Percentiles rank a stretch among this genome's conserved stretches.
Conservation (phyloP, 2,329 filamentous ascomycete genomes). For the Mycocentrospora acerina region DNA sequence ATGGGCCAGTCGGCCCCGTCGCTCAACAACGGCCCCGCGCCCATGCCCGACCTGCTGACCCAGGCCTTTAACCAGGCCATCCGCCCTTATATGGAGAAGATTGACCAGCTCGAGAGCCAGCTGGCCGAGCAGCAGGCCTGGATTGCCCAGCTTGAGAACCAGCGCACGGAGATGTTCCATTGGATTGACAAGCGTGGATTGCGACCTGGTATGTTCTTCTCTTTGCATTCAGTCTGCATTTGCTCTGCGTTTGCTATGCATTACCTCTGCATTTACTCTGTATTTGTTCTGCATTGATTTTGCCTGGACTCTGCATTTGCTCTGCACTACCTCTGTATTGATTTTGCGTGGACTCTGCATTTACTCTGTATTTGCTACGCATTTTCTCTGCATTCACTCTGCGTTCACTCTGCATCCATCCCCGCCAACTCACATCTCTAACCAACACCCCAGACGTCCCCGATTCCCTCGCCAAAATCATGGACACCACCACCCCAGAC, state of each 20-base stretch:
- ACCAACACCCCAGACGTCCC: slow-evolving; percentile 57
- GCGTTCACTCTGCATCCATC: neutral
- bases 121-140: slow-evolving; percentile 53
- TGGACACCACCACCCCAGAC: slow-evolving; percentile 53
- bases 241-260: no score
- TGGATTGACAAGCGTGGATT: slow-evolving; percentile 59
- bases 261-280: no score
- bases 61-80: slow-evolving; percentile 57
- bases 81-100: slow-evolving; percentile 55
- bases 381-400: no score
- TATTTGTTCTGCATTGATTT: no score
- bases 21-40: slow-evolving; percentile 33
- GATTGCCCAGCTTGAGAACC: slow-evolving; percentile 54
- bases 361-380: no score
- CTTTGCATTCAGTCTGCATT: no score
- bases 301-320: no score
- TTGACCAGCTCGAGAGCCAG: slow-evolving; percentile 54
- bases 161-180: slow-evolving; percentile 54
- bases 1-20: slow-evolving; percentile 27
- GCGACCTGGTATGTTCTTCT: slow-evolving; percentile 50
- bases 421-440: slow-evolving; percentile 12
- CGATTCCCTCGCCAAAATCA: slow-evolving; percentile 53
- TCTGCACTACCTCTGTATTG: no score
- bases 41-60: slow-evolving; percentile 53
- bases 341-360: no score